phyloP scores from a whole-genome alignment of 2,329 filamentous ascomycete genomes.

The Escovopsis sp. region DNA sequence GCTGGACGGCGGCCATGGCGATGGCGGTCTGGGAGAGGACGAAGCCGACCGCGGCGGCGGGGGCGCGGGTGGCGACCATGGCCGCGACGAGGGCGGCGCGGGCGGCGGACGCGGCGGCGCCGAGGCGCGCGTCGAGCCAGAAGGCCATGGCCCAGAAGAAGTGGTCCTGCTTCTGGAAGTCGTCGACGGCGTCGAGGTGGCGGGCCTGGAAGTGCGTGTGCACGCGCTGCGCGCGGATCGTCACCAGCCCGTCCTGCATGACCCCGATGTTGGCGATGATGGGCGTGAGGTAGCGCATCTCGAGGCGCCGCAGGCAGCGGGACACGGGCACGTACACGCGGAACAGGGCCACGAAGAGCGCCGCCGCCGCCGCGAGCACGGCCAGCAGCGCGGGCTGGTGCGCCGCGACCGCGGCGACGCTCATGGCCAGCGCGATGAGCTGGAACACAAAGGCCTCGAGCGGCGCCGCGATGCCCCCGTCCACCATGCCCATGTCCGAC shows the following conservation, averaged over 20 bases:
- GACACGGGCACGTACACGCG: conserved; percentile 66
- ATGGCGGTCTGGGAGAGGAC: conserved; percentile 45
- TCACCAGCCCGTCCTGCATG: conserved; percentile 70
- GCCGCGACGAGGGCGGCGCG: conserved; percentile 61
- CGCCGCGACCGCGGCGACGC: conserved; percentile 62
- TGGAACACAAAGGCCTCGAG: conserved; percentile 59
- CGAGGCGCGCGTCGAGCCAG: conserved; percentile 71
- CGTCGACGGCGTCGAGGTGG: conserved; percentile 69
- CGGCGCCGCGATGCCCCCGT: conserved; percentile 67
- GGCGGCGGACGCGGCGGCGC: conserved; percentile 45
- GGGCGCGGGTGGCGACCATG: conserved; percentile 60
- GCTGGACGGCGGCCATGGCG: conserved; percentile 23
- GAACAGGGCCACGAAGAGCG: conserved; percentile 60
- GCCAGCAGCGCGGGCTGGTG: conserved; percentile 64
- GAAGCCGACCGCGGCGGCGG: conserved; percentile 70
- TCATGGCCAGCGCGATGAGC: conserved; percentile 55
- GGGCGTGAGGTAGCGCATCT: conserved; percentile 80
- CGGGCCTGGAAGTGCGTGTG: conserved; percentile 66
- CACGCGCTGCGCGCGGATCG: conserved; percentile 69
- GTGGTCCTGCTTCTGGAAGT: conserved; percentile 89
- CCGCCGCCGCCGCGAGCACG: conserved; percentile 54
- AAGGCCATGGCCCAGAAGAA: conserved; percentile 85
- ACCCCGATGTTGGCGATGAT: conserved; percentile 89
- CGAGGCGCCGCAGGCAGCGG: conserved; percentile 66
- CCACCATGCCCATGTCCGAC: conserved; percentile 77